phyloP scores from a whole-genome alignment of 2,329 filamentous ascomycete genomes.

The Ceratocystis albifundus region DNA sequence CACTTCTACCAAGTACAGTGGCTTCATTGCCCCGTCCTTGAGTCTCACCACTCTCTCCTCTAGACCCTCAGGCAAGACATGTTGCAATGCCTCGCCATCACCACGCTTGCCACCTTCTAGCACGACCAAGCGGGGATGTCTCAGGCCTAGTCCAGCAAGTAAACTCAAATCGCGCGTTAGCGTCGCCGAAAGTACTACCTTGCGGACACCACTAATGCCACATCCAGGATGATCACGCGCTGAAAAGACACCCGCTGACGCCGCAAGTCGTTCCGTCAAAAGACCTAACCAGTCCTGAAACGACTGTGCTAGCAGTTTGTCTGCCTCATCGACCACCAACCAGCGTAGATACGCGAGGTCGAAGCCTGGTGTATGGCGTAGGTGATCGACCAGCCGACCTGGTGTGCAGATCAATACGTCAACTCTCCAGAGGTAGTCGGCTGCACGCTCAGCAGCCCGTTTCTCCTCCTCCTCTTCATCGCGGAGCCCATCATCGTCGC shows the following conservation, averaged over 20 bases:
- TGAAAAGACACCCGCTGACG: constrained; percentile 24
- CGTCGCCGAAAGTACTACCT: constrained; percentile 81
- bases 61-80: constrained; percentile 51
- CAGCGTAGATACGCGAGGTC: constrained; percentile 66
- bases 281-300: constrained; percentile 82
- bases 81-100: constrained; percentile 28
- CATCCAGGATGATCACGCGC: constrained; percentile 37
- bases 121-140: constrained; percentile 62
- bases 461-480: constrained; percentile 35
- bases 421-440: constrained; percentile 56
- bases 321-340: constrained; percentile 88
- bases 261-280: constrained; percentile 48
- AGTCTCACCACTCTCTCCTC: constrained; percentile 26
- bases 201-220: constrained; percentile 49
- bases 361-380: constrained; percentile 74
- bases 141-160: constrained; percentile 59
- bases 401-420: constrained; percentile 88
- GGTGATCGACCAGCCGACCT: constrained; percentile 81
- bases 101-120: constrained; percentile 45
- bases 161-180: constrained; percentile 81
- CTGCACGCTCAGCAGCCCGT: constrained; percentile 50
- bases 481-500: constrained; percentile 28
- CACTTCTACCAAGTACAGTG: constrained; percentile 59
- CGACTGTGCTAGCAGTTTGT: constrained; percentile 79
- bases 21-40: constrained; percentile 47